These are phyloP conservation scores for Neurospora hispaniola DNA, from an alignment of 495 filamentous ascomycete genomes.

Conservation along the genomic window DNA sequence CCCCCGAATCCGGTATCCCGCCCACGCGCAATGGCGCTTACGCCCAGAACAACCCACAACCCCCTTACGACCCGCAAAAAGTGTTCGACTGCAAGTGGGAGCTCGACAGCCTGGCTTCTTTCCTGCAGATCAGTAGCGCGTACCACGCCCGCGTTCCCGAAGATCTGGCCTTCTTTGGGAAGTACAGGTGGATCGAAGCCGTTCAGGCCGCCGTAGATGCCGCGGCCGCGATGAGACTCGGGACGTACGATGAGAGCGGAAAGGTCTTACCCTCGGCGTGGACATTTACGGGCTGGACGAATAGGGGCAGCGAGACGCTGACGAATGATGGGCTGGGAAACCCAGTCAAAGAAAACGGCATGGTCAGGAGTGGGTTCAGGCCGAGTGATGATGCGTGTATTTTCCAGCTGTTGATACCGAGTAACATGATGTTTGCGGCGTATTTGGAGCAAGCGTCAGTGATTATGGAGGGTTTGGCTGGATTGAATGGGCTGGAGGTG, in stretches of 20 bases:
- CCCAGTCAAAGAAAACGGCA: slow-evolving; percentile 48
- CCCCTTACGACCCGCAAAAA: slow-evolving; percentile 36
- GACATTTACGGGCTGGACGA: slow-evolving; percentile 48
- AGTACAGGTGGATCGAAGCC: slow-evolving; percentile 49
- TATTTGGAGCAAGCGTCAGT: slow-evolving; percentile 42
- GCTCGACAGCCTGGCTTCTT: slow-evolving; percentile 51
- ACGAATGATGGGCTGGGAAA: slow-evolving; percentile 52
- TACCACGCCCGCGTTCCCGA: slow-evolving; percentile 43
- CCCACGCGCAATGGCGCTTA: slow-evolving; percentile 40
- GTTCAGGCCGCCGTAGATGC: slow-evolving; percentile 45
- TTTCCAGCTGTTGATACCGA: slow-evolving; percentile 48
- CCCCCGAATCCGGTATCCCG: slow-evolving; percentile 40
- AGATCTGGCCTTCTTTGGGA: slow-evolving; percentile 47
- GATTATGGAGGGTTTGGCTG: slow-evolving; percentile 42
- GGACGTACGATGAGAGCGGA: slow-evolving; percentile 47
- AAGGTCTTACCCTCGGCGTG: slow-evolving; percentile 42
- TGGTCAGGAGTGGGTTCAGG: slow-evolving; percentile 52
- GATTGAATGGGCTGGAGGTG: slow-evolving; percentile 11
- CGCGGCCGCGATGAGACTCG: slow-evolving; percentile 46
- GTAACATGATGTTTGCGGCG: slow-evolving; percentile 56
- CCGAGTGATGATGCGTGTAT: slow-evolving; percentile 52
- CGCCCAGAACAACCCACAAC: slow-evolving; percentile 32
- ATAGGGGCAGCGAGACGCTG: slow-evolving; percentile 47
- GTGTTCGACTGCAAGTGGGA: slow-evolving; percentile 60
- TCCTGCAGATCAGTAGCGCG: slow-evolving; percentile 47